Base-by-base conservation (phyloP, 495 filamentous ascomycete genomes). In the Aspergillus mulundensis region DNA sequence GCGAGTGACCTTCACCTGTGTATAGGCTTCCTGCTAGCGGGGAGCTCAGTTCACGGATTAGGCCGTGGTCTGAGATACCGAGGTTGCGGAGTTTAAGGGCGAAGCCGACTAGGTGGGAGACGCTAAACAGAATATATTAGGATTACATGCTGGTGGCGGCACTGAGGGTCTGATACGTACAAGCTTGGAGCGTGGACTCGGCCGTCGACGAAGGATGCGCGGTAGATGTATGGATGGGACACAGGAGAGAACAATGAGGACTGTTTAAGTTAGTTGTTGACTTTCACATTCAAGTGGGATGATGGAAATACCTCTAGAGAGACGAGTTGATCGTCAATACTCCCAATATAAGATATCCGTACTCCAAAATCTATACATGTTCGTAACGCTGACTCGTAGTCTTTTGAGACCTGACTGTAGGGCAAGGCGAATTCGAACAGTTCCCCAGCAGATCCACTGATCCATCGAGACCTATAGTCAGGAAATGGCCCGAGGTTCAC, bases 301-400 rank as follows among this genome's bases (percentile, higher is more conserved):
- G 20, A n/a, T n/a, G n/a, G n/a, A 1, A 5, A 3, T 67, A 88
- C 86, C 79, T 96, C 91, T 50, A 96, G 69, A 14, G 91, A 93
- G 25, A 98, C 92, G 12, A 98, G 77, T 70, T 98, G 94, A 70
- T 98, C 94, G 66, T 98, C 94, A 50, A 97, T 94, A 66, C 91
- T 95, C 32, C 93, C 93, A 59, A 94, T 76, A 68, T 88, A 92
- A 2, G 89, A 85, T 48, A 97, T 82, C 38, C 90, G 85, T 14
- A 89, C 88, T 18, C 92, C 90, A 67, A 89, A 88, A 39, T 77
- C 76, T 16, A 98, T 76, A 24, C 84, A 84, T 7, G 80, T 78
- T 61, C 87, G 83, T 11, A 97, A 71, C 0, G 90, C 84, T 41
- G 85, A 77, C 59, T 87, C 84, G 56, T 96, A 95, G 62, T 87